These are phyloP conservation scores for Myxozyma lipomycoides DNA, from an alignment of 805 yeast genomes.

Conservation along the genomic window DNA sequence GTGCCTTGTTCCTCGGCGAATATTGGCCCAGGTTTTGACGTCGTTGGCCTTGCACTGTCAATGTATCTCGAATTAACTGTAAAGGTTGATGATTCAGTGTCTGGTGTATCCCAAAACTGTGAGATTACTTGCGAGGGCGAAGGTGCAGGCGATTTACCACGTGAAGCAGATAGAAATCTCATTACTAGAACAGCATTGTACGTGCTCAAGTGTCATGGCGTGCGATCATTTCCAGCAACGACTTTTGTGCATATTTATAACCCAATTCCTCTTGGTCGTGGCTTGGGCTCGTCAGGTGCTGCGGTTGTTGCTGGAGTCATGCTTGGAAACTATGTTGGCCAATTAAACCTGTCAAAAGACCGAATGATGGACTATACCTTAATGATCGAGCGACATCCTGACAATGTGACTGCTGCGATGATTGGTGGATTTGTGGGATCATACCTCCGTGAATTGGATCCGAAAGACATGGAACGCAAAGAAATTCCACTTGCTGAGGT, in stretches of 20 bases:
- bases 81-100: conserved; percentile 49
- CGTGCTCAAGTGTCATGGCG: conserved; percentile 77
- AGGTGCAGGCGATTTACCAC: conserved; percentile 77
- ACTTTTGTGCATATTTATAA: conserved; percentile 76
- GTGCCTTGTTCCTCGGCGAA: conserved; percentile 98
- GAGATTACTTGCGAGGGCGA: conserved; percentile 66
- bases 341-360: conserved; percentile 64
- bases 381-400: conserved; percentile 98
- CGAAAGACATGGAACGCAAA: conserved; percentile 66
- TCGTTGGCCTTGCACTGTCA: conserved; percentile 83
- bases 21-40: conserved; percentile 98
- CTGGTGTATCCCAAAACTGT: conserved; percentile 59
- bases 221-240: conserved; percentile 74
- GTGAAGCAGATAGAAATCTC: conserved; percentile 70
- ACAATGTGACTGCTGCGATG: conserved; percentile 97
- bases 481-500: conserved; percentile 84
- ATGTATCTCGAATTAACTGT: conserved; percentile 70
- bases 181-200: conserved; percentile 91
- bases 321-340: conserved; percentile 81
- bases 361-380: conserved; percentile 90
- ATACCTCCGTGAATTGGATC: conserved; percentile 73
- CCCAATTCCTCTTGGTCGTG: conserved; percentile 95
- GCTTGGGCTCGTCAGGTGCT: conserved; percentile 95
- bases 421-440: conserved; percentile 99
- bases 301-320: conserved; percentile 97